Evolutionary conservation across 768 basidiomycete genomes (phyloP).

Genomic region (Mycena rebaudengoi): DNA sequence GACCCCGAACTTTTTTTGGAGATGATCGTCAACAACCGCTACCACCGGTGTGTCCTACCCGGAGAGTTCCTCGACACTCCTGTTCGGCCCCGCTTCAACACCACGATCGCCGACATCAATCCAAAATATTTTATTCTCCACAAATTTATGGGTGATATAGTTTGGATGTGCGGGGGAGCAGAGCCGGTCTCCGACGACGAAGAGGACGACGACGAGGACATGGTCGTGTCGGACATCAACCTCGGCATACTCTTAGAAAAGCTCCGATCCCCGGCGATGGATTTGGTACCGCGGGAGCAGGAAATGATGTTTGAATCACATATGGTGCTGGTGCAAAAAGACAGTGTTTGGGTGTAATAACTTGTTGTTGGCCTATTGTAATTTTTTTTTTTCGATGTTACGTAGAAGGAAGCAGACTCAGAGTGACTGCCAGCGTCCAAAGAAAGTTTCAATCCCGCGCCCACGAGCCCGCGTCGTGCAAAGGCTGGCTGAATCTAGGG

Average conservation of each 20-base stretch:
- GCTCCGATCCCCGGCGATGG: constrained; percentile 2
- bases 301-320: constrained; percentile 13
- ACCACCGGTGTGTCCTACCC: neutral
- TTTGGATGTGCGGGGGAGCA: constrained; percentile 10
- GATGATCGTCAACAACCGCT: neutral
- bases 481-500: too few species aligned
- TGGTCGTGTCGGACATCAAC: constrained; percentile 11
- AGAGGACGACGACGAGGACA: neutral
- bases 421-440: too few species aligned
- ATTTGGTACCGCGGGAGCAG: constrained; percentile 6
- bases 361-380: too few species aligned
- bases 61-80: constrained; percentile 4
- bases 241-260: neutral
- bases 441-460: too few species aligned
- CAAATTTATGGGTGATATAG: constrained; percentile 11
- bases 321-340: neutral
- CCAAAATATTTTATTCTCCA: constrained; percentile 10
- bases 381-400: too few species aligned
- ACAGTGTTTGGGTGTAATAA: neutral
- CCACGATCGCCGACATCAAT: constrained; percentile 5
- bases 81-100: neutral
- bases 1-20: neutral
- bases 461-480: too few species aligned
- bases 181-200: neutral
- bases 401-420: too few species aligned